Percentiles rank a stretch among this genome's conserved stretches.
phyloP scores from a whole-genome alignment of 139 green algal genomes.

The Helicosporidium sp. region DNA sequence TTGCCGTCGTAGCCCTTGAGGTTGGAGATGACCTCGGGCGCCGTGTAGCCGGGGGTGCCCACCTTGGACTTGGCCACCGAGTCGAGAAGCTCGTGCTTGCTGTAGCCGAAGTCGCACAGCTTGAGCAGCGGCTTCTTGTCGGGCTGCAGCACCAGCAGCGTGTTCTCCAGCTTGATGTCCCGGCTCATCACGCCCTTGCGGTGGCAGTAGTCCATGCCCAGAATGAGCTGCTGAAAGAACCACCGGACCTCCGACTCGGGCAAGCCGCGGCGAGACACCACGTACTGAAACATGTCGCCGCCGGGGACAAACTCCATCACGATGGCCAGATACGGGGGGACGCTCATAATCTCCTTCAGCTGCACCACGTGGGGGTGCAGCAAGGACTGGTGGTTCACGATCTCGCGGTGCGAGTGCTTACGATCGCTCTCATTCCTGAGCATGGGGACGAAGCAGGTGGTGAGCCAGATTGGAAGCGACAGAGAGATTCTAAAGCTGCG shows the following conservation, averaged over 20 bases:
- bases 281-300: slow-evolving; percentile 47
- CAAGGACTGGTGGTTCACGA: slow-evolving; percentile 37
- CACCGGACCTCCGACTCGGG: slow-evolving; percentile 30
- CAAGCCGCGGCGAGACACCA: slow-evolving; percentile 21
- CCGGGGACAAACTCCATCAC: slow-evolving; percentile 63
- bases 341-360: slow-evolving; percentile 22
- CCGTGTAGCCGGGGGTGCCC: slow-evolving; percentile 36
- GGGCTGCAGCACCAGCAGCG: slow-evolving; percentile 27
- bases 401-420: slow-evolving; percentile 27
- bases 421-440: slow-evolving; percentile 12
- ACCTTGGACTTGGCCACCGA: slow-evolving; percentile 31
- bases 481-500: too few species aligned
- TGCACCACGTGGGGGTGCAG: slow-evolving; percentile 42
- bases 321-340: slow-evolving; percentile 38
- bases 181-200: slow-evolving; percentile 41
- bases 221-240: slow-evolving; percentile 43
- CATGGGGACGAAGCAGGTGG: background rate
- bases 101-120: slow-evolving; percentile 83
- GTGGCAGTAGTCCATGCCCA: slow-evolving; percentile 39
- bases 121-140: slow-evolving; percentile 48
- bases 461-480: background rate
- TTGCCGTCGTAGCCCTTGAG: slow-evolving; percentile 29
- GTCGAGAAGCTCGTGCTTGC: slow-evolving; percentile 51
- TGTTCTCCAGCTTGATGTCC: slow-evolving; percentile 70
- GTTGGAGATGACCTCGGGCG: slow-evolving; percentile 32